Conservation (phyloP, 139 green algal genomes). For the Gonium pectorale region DNA sequence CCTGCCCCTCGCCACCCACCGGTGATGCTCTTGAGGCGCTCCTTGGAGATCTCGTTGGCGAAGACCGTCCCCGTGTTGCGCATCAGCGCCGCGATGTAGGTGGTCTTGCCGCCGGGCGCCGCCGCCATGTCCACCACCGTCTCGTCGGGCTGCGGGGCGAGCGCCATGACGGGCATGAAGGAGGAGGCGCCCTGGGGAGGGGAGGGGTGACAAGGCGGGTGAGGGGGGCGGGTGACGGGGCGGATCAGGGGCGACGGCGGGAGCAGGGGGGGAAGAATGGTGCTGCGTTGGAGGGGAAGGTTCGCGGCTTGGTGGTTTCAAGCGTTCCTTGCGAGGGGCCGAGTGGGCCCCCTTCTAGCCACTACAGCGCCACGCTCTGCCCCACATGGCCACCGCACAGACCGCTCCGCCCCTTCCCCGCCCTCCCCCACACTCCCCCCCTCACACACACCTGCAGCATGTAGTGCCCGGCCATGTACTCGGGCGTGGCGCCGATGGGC, state of each 20-base stretch:
- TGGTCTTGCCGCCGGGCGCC: slow-evolving; percentile 98
- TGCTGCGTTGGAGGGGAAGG: too few species aligned
- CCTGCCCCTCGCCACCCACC: too few species aligned
- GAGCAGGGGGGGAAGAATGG: neutral
- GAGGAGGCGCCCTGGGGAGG: slow-evolving; percentile 85
- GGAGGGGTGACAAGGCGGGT: too few species aligned
- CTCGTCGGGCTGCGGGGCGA: slow-evolving; percentile 88
- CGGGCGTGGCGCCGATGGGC: slow-evolving; percentile 97
- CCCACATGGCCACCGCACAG: too few species aligned
- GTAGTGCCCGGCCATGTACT: slow-evolving; percentile 99
- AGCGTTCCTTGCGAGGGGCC: too few species aligned
- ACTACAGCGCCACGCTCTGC: too few species aligned
- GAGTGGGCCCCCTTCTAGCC: too few species aligned
- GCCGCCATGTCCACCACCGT: slow-evolving; percentile 97
- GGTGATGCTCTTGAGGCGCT: slow-evolving; percentile 89
- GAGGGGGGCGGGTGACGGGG: neutral
- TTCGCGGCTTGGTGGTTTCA: too few species aligned
- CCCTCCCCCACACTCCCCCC: neutral
- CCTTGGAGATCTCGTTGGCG: slow-evolving; percentile 96
- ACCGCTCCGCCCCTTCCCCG: neutral
- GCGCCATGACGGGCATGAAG: slow-evolving; percentile 98
- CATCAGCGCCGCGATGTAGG: slow-evolving; percentile 96
- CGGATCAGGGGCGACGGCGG: neutral
- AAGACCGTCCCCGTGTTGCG: slow-evolving; percentile 95
- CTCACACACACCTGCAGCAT: slow-evolving; percentile 88